Base-by-base conservation (phyloP, 768 basidiomycete genomes). In the Leccinum variicolor region DNA sequence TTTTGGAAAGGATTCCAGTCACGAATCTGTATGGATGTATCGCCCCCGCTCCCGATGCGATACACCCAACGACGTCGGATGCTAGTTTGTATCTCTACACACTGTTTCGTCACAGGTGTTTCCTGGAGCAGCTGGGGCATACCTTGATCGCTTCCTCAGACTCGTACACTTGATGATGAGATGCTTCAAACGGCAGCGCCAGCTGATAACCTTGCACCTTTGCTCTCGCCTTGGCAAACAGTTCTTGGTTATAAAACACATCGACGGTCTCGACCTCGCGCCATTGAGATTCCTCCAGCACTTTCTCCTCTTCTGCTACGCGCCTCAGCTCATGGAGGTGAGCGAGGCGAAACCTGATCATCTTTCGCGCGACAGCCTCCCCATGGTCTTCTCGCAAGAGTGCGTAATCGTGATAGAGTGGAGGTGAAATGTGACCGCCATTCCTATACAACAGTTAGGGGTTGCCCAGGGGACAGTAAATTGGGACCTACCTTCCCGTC, bases 21-120 rank as follows among this genome's bases (percentile, higher is more conserved):
- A 89, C 81, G 45, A 87, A 76, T 23, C 82, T 81, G 66, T 90
- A 90, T 2, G 88, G 84, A 65, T 90, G 86, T 4, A 86, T 71
- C 0, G 87, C 83, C 6, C 85, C 87, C 11, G 82, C 88, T 0
- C 71, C 66, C 23, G 79, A 82, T 13, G 75, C 71, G 36, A 89
- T 77, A 53, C 79, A 81, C 1, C 86, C 88, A 0, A 73, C 69
- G 2, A 73, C 74, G 5, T 75, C 70, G 13, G 69, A 60, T 6
- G 81, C 76, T 4, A 89, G 66, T 54, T 77, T 73, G 48, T 81
- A 77, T 43, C 69, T 75, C 87, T 89, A 19, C 50, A 10, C 19
- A 33, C 5, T 2, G 9, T 10, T 53, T 28, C 14, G 29, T 60
- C 23, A 50, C 3, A 17, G 6, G 31, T 1, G 39, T 6, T 43